A percentile compares a stretch with the other conserved stretches of the same genome.
Conservation (phyloP, 176 grass and related monocot species). For the Chloris gayana region DNA sequence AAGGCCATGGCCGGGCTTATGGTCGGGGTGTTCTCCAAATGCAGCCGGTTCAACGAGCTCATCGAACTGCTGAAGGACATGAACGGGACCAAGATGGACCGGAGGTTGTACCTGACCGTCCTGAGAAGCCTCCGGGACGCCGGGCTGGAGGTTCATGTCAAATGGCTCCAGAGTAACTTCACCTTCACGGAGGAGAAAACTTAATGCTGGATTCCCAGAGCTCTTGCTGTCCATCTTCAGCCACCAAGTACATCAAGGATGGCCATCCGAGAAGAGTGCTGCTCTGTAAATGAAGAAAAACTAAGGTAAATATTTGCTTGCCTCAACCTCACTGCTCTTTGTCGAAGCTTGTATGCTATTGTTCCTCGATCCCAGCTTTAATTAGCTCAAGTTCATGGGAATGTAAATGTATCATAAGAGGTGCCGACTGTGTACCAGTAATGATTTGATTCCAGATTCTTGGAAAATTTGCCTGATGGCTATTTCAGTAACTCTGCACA, state of each 20-base stretch:
- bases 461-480: neutral
- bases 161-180: constrained; percentile 78
- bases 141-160: constrained; percentile 67
- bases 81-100: constrained; percentile 56
- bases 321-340: constrained; percentile 6
- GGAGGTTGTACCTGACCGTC: constrained; percentile 66
- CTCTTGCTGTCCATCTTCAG: constrained; percentile 25
- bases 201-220: constrained; percentile 29
- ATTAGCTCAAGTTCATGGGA: constrained; percentile 33
- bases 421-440: constrained; percentile 31
- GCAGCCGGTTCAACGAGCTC: constrained; percentile 70
- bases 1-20: constrained; percentile 71
- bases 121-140: constrained; percentile 68
- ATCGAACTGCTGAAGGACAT: constrained; percentile 71
- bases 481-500: constrained; percentile 35
- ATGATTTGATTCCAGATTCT: constrained; percentile 34
- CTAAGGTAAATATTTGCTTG: constrained; percentile 57
- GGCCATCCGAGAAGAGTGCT: neutral
- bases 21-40: constrained; percentile 74
- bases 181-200: constrained; percentile 64
- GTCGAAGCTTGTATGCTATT: constrained; percentile 11
- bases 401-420: constrained; percentile 49
- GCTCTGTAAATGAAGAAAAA: constrained; percentile 40
- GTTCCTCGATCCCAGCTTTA: constrained; percentile 6
- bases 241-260: neutral